Evolutionary conservation across 495 filamentous ascomycete genomes (phyloP), one percentile per base, ranked within the genome.

Genomic region (Aspergillus diversus): DNA sequence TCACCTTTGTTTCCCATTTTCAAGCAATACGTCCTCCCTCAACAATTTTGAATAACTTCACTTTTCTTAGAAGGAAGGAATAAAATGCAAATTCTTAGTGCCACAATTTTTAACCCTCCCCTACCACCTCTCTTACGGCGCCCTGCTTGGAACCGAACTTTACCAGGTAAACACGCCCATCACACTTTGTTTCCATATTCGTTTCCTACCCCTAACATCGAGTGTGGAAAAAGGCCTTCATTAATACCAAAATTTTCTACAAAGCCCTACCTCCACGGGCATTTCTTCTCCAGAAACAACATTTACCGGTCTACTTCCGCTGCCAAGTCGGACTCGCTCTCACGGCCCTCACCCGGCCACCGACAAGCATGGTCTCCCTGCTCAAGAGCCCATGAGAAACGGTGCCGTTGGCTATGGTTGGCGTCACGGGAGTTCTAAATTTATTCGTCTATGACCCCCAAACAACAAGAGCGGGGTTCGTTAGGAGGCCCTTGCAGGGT

Each of bases 271-370:
- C 85, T 0, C 71, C 74, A 52, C 73, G 77, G 2, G 72, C 80
- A 4, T 87, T 86, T 67, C 78, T 78, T 21, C 68, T 71, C 1
- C 81, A 85, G 52, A 84, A 83, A 59, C 77, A 74, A 15, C 51
- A 86, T 7, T 87, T 87, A 60, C 85, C 83, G 0, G 62, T 81
- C 35, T 86, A 87, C 66, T 87, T 87, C 67, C 66, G 64, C 1
- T 64, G 65, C 4, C 84, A 86, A 55, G 63, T 78, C 12, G 47
- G 75, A 0, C 67, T 86, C 12, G 64, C 81, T 9, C 39, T 86
- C 4, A 80, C 78, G 0, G 75, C 76, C 6, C 63, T 74, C 6
- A 85, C 84, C 0, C 68, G 76, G 33, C 83, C 83, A 7, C 75
- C 81, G 0, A 68, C 72, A 32, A 76, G 81, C 17, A 66, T 77